Evolutionary conservation across 495 filamentous ascomycete genomes (phyloP).

Genomic region (Aspergillus ostianus): DNA sequence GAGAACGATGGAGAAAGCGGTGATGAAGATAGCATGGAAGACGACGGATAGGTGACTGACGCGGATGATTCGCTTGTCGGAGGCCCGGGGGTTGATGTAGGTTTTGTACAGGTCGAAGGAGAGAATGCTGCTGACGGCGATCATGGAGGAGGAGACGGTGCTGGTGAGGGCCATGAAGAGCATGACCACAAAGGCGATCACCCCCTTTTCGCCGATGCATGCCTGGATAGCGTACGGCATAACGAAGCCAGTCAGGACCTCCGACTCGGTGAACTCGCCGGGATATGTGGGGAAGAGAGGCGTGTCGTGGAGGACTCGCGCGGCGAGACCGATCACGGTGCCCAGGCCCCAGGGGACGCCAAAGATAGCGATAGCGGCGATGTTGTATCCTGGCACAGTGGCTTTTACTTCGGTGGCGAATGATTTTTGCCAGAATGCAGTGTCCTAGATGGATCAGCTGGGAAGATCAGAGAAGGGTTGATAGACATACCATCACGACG

Average conservation of each 20-base stretch:
- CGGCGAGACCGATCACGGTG: conserved; percentile 48
- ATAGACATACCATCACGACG: conserved; percentile 44
- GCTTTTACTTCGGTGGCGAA: conserved; percentile 44
- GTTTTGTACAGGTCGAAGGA: conserved; percentile 51
- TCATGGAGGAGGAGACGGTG: conserved; percentile 45
- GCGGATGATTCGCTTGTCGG: conserved; percentile 32
- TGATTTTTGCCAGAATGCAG: conserved; percentile 53
- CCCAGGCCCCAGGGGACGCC: conserved; percentile 51
- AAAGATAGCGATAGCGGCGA: conserved; percentile 45
- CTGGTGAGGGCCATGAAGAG: conserved; percentile 57
- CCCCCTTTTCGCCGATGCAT: conserved; percentile 46
- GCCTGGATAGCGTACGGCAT: conserved; percentile 50
- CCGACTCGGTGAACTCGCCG: conserved; percentile 37
- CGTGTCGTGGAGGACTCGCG: conserved; percentile 45
- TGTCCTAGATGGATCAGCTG: conserved; percentile 33
- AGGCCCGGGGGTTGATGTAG: conserved; percentile 48
- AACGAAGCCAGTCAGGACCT: conserved; percentile 46
- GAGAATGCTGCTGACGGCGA: conserved; percentile 47
- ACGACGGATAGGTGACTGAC: conserved; percentile 39
- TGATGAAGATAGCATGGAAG: conserved; percentile 39
- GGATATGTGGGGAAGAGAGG: conserved; percentile 54
- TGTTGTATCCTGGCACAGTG: conserved; percentile 44
- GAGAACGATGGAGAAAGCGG: conserved; percentile 34
- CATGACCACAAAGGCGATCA: conserved; percentile 49
- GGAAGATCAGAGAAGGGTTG: neutral